Base-by-base conservation (phyloP, 805 yeast species). In the Debaryomyces maramus region DNA sequence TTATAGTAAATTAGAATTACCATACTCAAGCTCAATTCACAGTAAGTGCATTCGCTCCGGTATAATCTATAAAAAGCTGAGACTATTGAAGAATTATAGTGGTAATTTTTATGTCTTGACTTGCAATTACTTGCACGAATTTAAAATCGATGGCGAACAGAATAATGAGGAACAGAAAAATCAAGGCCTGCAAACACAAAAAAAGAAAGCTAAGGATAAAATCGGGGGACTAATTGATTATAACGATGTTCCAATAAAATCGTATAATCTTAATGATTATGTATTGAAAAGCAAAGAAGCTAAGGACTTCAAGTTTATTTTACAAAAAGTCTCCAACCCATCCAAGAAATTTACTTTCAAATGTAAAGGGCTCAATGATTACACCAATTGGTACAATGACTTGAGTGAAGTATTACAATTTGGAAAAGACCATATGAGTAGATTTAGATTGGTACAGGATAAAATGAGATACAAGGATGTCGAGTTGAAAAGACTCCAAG, bases 341-440 rank as follows among this genome's bases (percentile, higher is more conserved):
- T 44, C 54, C 14, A 63, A 62, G 21, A 67, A 63, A 49, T 50
- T 52, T 34, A 63, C 70, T 2, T 75, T 75, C 56, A 65, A 72
- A 61, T 61, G 83, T 58, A 52, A 71, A 44, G 67, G 64, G 19
- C 58, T 49, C 11, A 65, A 60, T 24, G 77, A 77, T 37, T 73
- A 73, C 36, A 54, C 53, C 18, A 70, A 68, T 47, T 83, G 88
- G 88, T 60, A 66, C 24, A 71, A 67, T 20, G 84, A 81, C 53
- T 58, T 83, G 32, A 61, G 65, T 21, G 81, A 79, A 45, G 60
- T 82, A 47, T 67, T 76, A 22, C 64, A 69, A 34, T 77, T 72
- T 47, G 67, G 69, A 16, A 58, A 61, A 39, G 53, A 60, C 26
- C 75, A 78, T 31, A 54, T 65, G 24, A 75, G 73, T 23, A 72